Conservation (phyloP, 352 stramenopile genomes). For the Globisporangium okanoganense region DNA sequence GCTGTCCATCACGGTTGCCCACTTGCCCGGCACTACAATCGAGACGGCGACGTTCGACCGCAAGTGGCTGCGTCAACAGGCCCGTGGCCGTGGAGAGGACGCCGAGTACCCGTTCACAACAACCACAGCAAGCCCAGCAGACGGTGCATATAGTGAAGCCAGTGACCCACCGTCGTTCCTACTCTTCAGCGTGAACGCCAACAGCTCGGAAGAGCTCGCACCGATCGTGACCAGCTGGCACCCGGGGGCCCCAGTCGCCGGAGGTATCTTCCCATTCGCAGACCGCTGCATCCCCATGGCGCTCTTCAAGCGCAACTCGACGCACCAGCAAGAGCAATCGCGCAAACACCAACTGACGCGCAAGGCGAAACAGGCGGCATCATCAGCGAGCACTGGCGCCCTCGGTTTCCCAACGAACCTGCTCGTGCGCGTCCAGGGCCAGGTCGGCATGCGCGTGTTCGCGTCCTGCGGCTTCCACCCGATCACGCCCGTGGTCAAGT, state of each 20-base stretch:
- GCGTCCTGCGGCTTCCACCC: constrained; percentile 40
- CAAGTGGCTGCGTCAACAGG: constrained; percentile 40
- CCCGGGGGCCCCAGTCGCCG: constrained; percentile 31
- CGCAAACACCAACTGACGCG: constrained; percentile 4
- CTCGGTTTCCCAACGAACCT: constrained; percentile 41
- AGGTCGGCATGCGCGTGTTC: constrained; percentile 30
- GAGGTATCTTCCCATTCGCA: constrained; percentile 34
- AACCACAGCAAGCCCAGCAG: background rate
- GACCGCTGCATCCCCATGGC: constrained; percentile 37
- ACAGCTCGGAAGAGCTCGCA: constrained; percentile 40
- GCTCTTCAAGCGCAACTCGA: background rate
- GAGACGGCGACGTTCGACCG: constrained; percentile 46
- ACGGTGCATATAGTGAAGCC: background rate
- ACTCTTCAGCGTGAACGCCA: constrained; percentile 51
- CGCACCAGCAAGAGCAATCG: background rate
- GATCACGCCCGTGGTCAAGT: constrained; percentile 41
- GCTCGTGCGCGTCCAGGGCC: constrained; percentile 34
- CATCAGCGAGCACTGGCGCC: background rate
- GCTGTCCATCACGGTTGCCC: constrained; percentile 35
- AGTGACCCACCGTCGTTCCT: constrained; percentile 33
- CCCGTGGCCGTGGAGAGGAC: constrained; percentile 26
- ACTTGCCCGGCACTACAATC: constrained; percentile 43
- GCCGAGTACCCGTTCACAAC: constrained; percentile 32
- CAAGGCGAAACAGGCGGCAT: constrained; percentile 7
- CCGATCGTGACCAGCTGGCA: constrained; percentile 31